A percentile compares a stretch with the other conserved stretches of the same genome.
Conservation (phyloP, 345 rosid species). For the Boechera stricta region DNA sequence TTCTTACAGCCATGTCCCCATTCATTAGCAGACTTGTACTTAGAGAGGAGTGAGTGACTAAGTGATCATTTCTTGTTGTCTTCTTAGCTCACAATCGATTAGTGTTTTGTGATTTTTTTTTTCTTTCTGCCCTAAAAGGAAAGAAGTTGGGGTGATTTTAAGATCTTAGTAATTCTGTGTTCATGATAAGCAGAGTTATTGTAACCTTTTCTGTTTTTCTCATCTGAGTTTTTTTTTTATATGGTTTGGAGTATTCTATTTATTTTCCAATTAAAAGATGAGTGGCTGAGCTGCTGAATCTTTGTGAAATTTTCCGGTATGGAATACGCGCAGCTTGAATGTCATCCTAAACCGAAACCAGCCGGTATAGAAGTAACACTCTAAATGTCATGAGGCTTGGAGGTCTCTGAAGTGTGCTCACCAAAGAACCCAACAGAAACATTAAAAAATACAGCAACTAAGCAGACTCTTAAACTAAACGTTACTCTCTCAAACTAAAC, state of each 20-base stretch:
- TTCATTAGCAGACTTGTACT: slow-evolving; percentile 71
- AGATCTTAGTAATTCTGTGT: slow-evolving; percentile 29
- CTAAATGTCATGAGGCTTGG: not conserved
- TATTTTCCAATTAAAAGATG: slow-evolving; percentile 20
- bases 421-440: slow-evolving; percentile 15
- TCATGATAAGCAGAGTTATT: slow-evolving; percentile 37
- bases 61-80: slow-evolving; percentile 43
- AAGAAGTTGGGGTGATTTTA: slow-evolving; percentile 38
- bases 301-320: slow-evolving; percentile 11
- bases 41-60: slow-evolving; percentile 51
- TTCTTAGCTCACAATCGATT: slow-evolving; percentile 41
- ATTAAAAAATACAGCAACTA: slow-evolving; percentile 13
- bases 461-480: slow-evolving; percentile 30
- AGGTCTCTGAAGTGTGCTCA: slow-evolving; percentile 22
- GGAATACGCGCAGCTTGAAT: slow-evolving; percentile 4
- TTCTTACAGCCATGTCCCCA: slow-evolving; percentile 83
- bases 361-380: not conserved
- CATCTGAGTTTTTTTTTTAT: not conserved
- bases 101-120: slow-evolving; percentile 14
- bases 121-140: slow-evolving; percentile 32
- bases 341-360: not conserved
- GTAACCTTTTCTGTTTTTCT: slow-evolving; percentile 33
- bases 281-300: slow-evolving; percentile 10
- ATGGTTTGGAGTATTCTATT: slow-evolving; percentile 17
- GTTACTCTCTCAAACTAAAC: slow-evolving; percentile 23